Evolutionary conservation across 768 basidiomycete genomes (phyloP).

Genomic region (Lactarius trivialis): DNA sequence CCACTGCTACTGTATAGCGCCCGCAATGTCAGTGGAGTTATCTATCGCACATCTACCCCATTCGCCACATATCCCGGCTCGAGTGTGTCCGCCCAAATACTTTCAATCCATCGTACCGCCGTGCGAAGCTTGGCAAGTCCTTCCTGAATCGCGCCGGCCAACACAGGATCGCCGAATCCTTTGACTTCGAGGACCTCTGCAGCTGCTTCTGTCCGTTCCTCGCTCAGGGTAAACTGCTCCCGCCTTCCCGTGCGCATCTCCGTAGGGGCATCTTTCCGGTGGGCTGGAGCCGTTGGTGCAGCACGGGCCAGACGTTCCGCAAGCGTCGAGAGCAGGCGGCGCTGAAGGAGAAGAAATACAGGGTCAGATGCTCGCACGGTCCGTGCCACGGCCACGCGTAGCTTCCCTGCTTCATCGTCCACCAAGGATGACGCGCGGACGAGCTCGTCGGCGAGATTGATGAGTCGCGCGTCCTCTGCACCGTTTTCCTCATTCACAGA

Average conservation of each 20-base stretch:
- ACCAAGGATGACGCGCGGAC: slow-evolving; percentile 42
- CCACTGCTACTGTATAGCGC: too few species aligned
- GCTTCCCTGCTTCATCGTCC: slow-evolving; percentile 41
- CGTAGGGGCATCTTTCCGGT: slow-evolving; percentile 12
- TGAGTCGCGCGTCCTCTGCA: slow-evolving; percentile 44
- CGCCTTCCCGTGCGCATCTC: slow-evolving; percentile 17
- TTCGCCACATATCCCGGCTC: slow-evolving; percentile 17
- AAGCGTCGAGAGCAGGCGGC: slow-evolving; percentile 44
- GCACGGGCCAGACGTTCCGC: slow-evolving; percentile 26
- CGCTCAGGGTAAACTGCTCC: neutral
- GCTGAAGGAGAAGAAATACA: slow-evolving; percentile 58
- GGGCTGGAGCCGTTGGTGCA: neutral
- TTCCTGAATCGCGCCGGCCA: slow-evolving; percentile 40
- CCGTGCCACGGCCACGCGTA: slow-evolving; percentile 58
- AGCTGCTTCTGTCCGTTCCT: slow-evolving; percentile 6
- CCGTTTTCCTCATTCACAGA: slow-evolving; percentile 42
- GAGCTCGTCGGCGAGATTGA: slow-evolving; percentile 71
- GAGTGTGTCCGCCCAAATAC: slow-evolving; percentile 47
- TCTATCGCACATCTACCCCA: neutral
- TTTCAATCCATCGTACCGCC: slow-evolving; percentile 48
- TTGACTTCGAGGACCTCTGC: slow-evolving; percentile 35
- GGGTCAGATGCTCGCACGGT: slow-evolving; percentile 57
- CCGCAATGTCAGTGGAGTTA: too few species aligned
- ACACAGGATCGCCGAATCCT: slow-evolving; percentile 61
- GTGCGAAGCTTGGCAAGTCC: slow-evolving; percentile 35